Evolutionary conservation across 768 basidiomycete species (phyloP), one percentile per base, ranked within the genome.

Genomic region (Kondoa malvinella): DNA sequence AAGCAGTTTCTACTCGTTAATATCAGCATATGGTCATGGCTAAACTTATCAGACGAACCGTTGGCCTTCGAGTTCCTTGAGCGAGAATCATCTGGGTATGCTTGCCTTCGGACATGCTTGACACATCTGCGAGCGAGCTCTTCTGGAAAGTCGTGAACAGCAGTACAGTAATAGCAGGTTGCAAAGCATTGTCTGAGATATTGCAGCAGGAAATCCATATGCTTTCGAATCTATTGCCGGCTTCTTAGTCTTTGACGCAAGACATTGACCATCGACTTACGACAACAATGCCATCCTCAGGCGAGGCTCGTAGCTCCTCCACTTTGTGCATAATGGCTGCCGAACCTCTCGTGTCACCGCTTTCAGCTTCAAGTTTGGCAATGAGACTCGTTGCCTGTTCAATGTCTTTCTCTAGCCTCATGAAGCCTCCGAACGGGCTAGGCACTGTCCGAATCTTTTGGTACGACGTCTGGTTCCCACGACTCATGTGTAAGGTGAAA

Each of bases 121-220:
- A 95, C 80, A 82, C 94, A 96, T 80, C 91, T 90, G 76, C 90
- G 84, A 78, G 91, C 86, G 74, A 99, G 82, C 81, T 95, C 91
- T 80, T 99, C 95, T 77, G 87, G 79, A 80, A 91, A 91, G 79
- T 94, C 87, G 77, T 86, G 87, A 73, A 89, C 84, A 76, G 89
- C 85, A 74, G 87, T 86, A 82, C 95, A 99, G 80, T 99, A 99
- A 80, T 94, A 99, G 83, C 95, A 95, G 75, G 89, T 86, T 83
- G 90, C 83, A 79, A 87, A 92, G 66, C 88, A 92, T 76, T 85
- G 82, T 73, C 95, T 89, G 75, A 99, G 80, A 79, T 95, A 97
- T 64, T 87, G 86, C 77, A 97, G 81, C 78, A 91, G 91, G 77
- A 94, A 80, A 80, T 99, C 95, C 78, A 96, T 83, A 74, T 92